Percentiles rank a stretch among this genome's conserved stretches.
Evolutionary conservation across 768 basidiomycete genomes (phyloP).

Genomic region (Boletus rex-veris): DNA sequence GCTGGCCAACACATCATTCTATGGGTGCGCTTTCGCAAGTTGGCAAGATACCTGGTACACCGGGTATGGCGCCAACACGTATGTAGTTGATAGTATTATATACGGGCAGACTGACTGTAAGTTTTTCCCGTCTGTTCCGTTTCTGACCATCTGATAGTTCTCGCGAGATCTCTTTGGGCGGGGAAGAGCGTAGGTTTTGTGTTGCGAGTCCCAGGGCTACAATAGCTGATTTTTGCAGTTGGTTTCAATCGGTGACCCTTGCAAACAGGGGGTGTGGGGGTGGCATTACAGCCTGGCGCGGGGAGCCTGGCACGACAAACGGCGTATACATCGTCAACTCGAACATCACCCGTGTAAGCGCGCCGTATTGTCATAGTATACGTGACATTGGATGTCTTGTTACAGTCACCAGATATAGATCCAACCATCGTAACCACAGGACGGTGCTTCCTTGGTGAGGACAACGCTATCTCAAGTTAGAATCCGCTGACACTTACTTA

Average conservation of each 20-base stretch:
- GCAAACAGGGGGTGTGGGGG: constrained; percentile 66
- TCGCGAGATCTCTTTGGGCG: constrained; percentile 12
- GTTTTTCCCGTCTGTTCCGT: constrained; percentile 13
- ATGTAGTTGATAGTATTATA: constrained; percentile 58
- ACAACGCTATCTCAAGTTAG: neutral
- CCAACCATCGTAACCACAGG: constrained; percentile 41
- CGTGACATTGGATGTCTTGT: neutral
- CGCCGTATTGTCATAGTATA: neutral
- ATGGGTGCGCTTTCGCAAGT: constrained; percentile 15
- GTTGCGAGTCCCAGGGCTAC: neutral
- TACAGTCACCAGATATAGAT: constrained; percentile 58
- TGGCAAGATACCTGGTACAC: constrained; percentile 52
- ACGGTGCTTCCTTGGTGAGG: constrained; percentile 49
- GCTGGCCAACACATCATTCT: constrained; percentile 64
- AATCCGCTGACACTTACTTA: neutral
- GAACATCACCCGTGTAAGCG: constrained; percentile 51
- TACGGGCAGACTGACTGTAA: constrained; percentile 64
- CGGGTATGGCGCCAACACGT: constrained; percentile 55
- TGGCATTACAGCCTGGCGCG: constrained; percentile 63
- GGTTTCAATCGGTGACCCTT: constrained; percentile 56
- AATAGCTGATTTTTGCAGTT: constrained; percentile 32
- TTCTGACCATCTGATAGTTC: neutral
- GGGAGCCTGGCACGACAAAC: constrained; percentile 39
- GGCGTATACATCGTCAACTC: constrained; percentile 58
- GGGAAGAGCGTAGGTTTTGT: constrained; percentile 7